Evolutionary conservation across 2,329 filamentous ascomycete species (phyloP).

Genomic region (Aspergillus novoparasiticus): DNA sequence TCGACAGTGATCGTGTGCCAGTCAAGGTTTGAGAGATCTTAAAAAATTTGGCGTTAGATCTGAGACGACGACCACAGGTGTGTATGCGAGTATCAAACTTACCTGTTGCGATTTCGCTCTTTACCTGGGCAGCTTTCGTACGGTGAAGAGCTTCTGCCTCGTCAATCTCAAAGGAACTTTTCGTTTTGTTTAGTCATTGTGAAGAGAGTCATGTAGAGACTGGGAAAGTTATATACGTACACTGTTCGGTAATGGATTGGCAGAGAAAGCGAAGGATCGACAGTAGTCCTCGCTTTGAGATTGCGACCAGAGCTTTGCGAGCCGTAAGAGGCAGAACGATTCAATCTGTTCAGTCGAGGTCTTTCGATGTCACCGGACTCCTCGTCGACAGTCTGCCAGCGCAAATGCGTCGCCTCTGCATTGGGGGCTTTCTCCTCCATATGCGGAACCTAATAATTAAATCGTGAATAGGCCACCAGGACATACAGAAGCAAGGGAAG

Average conservation of each 20-base stretch:
- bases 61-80: background rate
- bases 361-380: background rate
- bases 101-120: conserved; percentile 52
- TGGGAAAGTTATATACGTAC: conserved; percentile 16
- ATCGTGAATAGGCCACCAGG: background rate
- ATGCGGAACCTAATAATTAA: background rate
- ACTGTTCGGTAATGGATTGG: conserved; percentile 37
- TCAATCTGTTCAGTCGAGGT: background rate
- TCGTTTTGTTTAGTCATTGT: background rate
- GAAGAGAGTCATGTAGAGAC: background rate
- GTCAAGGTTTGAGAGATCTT: conserved; percentile 60
- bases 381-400: conserved; percentile 4
- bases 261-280: conserved; percentile 30
- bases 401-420: background rate
- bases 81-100: conserved; percentile 6
- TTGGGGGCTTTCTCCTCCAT: background rate
- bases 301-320: conserved; percentile 16
- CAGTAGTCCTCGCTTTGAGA: conserved; percentile 13
- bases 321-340: conserved; percentile 3
- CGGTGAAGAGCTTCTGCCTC: conserved; percentile 54
- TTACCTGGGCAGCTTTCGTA: conserved; percentile 45
- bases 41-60: background rate
- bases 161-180: conserved; percentile 58
- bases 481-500: background rate
- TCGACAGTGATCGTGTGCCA: conserved; percentile 66